phyloP scores from a whole-genome alignment of 805 yeast genomes.

The Lipomyces spencermartinsiae region DNA sequence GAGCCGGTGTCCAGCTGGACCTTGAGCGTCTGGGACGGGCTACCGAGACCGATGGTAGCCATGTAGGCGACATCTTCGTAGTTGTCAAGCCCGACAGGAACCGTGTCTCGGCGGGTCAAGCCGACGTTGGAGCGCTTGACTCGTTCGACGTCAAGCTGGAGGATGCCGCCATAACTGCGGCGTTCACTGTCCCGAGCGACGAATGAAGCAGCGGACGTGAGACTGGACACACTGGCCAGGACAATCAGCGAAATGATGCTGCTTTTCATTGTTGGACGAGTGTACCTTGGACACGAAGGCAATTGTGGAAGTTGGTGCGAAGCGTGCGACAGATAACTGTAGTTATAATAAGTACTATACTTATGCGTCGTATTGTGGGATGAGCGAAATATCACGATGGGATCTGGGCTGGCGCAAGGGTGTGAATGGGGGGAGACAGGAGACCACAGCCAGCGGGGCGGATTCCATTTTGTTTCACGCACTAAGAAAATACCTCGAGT shows the following conservation, averaged over 20 bases:
- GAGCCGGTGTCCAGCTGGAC: conserved; percentile 78
- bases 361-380: no score
- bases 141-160: conserved; percentile 2
- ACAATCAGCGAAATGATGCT: neutral
- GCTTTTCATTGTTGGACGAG: neutral
- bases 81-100: neutral
- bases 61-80: conserved; percentile 38
- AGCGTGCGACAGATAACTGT: no score
- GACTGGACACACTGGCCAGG: neutral
- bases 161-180: neutral
- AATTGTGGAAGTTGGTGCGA: no score
- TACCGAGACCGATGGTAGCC: conserved; percentile 55
- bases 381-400: no score
- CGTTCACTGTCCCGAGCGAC: neutral
- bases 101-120: neutral
- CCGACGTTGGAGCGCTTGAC: neutral
- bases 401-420: no score
- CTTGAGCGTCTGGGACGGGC: conserved; percentile 57
- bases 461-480: no score
- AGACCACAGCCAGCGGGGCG: no score
- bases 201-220: neutral
- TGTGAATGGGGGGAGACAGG: no score
- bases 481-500: no score
- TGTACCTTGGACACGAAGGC: no score
- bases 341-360: no score